Base-by-base conservation (phyloP, 352 stramenopile genomes). In the Detonula confervacea region DNA sequence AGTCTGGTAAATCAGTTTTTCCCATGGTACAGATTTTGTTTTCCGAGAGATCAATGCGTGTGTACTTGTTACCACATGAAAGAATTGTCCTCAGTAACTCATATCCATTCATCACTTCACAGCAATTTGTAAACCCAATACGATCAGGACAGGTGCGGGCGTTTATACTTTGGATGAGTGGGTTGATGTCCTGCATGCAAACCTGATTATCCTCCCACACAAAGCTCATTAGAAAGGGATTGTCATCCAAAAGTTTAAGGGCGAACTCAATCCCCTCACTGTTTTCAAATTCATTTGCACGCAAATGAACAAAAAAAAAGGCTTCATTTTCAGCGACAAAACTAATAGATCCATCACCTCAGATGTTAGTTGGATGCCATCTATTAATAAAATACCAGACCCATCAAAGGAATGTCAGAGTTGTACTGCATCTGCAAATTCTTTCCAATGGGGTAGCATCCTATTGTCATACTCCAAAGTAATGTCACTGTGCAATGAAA, bases 351-450 rank as follows among this genome's bases (percentile, higher is more conserved):
- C 33, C 5, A 42, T 5, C 11, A 42, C 33, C 33, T 12, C 5
- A 12, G 5, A 12, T 42, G 33, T 5, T 11, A 42, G 5, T 42
- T 42, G 33, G 14, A 56, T 56, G 18, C 8, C 18, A 24, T 6
- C 5, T 56, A 29, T 56, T 6, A 14, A 56, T 5, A 56, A 9
- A 12, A 6, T 29, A 56, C 14, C 5, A 29, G n/a, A n/a, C n/a
- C n/a, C n/a, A n/a, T 56, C 47, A 24, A 8, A 56, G 14, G 5
- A 29, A 56, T 24, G 5, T 14, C 47, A 29, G 14, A 56, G 18
- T 29, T 56, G 47, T 29, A 56, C 5, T 56, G 47, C 47, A 56
- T 56, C 24, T 11, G 47, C 5, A 5, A 56, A 56, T 14, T 56
- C 47, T 12, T 5, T 24, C 47, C 47, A 56, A 12, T 56, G 47